Conservation (phyloP, 108 stramenopile species). For the Schizochytrium sp. region DNA sequence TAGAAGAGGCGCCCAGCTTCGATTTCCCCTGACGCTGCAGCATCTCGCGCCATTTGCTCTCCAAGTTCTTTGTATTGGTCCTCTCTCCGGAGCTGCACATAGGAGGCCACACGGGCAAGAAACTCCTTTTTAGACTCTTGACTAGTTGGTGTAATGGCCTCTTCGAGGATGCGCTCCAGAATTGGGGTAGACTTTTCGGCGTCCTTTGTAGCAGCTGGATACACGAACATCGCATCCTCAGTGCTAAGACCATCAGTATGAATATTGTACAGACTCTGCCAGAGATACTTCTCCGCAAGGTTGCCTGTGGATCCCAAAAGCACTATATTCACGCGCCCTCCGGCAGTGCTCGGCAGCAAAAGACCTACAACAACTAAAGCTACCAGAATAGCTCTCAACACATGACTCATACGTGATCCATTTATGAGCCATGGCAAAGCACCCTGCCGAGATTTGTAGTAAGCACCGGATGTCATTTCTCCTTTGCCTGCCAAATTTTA, state of each 20-base stretch:
- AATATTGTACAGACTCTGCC: constrained; percentile 55
- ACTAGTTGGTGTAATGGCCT: neutral
- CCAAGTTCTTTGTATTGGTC: constrained; percentile 13
- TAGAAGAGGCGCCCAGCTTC: constrained; percentile 15
- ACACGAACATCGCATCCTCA: neutral
- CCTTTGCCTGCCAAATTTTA: too few species aligned
- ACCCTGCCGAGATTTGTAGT: too few species aligned
- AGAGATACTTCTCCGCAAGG: constrained; percentile 45
- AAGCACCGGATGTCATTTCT: too few species aligned
- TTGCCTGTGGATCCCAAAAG: constrained; percentile 42
- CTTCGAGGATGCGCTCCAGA: constrained; percentile 1
- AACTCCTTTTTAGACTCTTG: constrained; percentile 14
- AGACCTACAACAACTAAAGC: neutral
- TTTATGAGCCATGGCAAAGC: too few species aligned
- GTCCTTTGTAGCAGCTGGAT: constrained; percentile 55
- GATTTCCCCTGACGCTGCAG: neutral
- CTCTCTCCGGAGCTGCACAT: constrained; percentile 29
- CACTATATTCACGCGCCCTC: constrained; percentile 10
- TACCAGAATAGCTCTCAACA: neutral
- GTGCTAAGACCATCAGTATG: constrained; percentile 4
- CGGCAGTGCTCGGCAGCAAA: neutral
- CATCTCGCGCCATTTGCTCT: constrained; percentile 3
- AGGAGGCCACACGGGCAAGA: constrained; percentile 16
- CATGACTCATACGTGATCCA: neutral
- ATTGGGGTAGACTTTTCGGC: constrained; percentile 36